Percentiles rank a stretch among this genome's conserved stretches.
Evolutionary conservation across 805 yeast species (phyloP).

Genomic region (Candida chilensis): DNA sequence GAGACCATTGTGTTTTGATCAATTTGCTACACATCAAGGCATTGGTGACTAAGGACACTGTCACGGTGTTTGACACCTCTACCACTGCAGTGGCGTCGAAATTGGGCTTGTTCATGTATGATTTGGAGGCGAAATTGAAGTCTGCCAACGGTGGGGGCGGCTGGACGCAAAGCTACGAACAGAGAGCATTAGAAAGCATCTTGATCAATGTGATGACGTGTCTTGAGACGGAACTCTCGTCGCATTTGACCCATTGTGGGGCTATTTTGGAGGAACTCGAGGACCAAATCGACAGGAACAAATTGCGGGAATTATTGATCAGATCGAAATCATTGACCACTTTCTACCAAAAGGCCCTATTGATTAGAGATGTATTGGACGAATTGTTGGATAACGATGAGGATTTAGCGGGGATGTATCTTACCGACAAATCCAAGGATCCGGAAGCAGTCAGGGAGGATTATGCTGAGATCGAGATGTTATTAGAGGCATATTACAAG

Average conservation of each 20-base stretch:
- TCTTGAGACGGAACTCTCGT: slow-evolving; percentile 65
- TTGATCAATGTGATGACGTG: slow-evolving; percentile 73
- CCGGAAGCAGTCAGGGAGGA: slow-evolving; percentile 14
- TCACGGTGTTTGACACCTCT: slow-evolving; percentile 76
- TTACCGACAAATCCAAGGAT: slow-evolving; percentile 31
- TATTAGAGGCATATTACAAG: slow-evolving; percentile 80
- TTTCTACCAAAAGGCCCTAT: slow-evolving; percentile 65
- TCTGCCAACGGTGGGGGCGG: slow-evolving; percentile 7
- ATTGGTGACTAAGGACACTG: slow-evolving; percentile 68
- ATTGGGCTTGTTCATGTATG: slow-evolving; percentile 75
- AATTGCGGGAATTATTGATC: slow-evolving; percentile 63
- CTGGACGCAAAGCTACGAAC: slow-evolving; percentile 56
- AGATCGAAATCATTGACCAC: slow-evolving; percentile 63
- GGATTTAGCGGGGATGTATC: slow-evolving; percentile 71
- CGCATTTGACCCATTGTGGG: slow-evolving; percentile 51
- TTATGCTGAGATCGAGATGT: slow-evolving; percentile 75
- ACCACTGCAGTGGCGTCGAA: slow-evolving; percentile 58
- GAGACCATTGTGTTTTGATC: slow-evolving; percentile 69
- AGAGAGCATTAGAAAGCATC: slow-evolving; percentile 75
- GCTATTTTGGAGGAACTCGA: slow-evolving; percentile 63
- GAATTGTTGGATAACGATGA: slow-evolving; percentile 83
- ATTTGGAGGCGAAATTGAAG: slow-evolving; percentile 66
- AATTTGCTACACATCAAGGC: slow-evolving; percentile 87
- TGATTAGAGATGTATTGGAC: slow-evolving; percentile 76
- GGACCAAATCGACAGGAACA: slow-evolving; percentile 68